Evolutionary conservation across 208 protist genomes (phyloP).

Genomic region (Leishmania mexicana): DNA sequence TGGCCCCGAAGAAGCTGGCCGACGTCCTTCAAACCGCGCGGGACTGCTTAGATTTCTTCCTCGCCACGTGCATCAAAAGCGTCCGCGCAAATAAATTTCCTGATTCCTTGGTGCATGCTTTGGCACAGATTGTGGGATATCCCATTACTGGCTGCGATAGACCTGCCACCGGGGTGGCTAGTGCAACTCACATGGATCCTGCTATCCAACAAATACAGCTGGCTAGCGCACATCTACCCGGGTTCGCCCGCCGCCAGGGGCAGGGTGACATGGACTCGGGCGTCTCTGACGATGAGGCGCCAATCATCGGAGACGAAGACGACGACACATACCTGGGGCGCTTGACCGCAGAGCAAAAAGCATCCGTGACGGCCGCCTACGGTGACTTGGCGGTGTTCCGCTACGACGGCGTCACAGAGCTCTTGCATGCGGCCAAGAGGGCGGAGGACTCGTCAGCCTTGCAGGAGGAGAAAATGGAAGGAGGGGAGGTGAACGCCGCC

Average conservation of each 20-base stretch:
- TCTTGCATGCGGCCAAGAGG: conserved; percentile 30
- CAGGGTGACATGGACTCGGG: conserved; percentile 22
- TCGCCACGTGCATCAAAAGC: conserved; percentile 78
- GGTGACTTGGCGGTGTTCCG: conserved; percentile 79
- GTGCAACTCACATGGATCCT: conserved; percentile 18
- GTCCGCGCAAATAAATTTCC: conserved; percentile 79
- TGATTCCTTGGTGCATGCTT: conserved; percentile 42
- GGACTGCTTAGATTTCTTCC: conserved; percentile 88
- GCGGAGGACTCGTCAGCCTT: conserved; percentile 7
- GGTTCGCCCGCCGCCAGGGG: conserved; percentile 36
- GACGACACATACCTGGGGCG: conserved; percentile 40
- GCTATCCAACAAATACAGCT: conserved; percentile 25
- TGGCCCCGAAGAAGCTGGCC: conserved; percentile 56
- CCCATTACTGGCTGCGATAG: conserved; percentile 34
- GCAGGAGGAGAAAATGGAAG: not conserved
- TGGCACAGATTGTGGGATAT: conserved; percentile 72
- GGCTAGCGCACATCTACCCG: conserved; percentile 25
- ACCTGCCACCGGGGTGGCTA: not conserved
- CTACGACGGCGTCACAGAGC: conserved; percentile 21
- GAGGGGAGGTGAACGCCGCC: conserved; percentile 4
- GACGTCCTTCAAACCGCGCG: conserved; percentile 55
- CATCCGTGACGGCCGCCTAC: conserved; percentile 45
- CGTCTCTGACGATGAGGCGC: conserved; percentile 27
- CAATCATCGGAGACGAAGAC: conserved; percentile 32
- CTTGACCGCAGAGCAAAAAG: conserved; percentile 59